phyloP scores from a whole-genome alignment of 371 early-diverging fungal genomes.

The Rhizopus sp. region DNA sequence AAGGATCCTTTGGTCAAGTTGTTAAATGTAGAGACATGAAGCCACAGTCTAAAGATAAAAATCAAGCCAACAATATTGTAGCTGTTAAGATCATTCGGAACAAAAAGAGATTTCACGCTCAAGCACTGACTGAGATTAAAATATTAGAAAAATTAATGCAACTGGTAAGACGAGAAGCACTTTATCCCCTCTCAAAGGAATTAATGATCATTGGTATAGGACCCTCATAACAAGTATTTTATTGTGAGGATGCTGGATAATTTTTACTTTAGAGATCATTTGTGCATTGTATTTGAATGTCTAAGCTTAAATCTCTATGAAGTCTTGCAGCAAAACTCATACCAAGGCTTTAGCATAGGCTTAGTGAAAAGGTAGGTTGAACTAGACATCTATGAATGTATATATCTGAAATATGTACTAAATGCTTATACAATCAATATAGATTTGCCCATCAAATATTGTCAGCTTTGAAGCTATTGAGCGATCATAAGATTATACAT shows the following conservation, averaged over 20 bases:
- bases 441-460: conserved; percentile 84
- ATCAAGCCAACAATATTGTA: conserved; percentile 51
- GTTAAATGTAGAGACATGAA: conserved; percentile 77
- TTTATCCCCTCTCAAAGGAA: no score
- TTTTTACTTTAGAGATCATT: conserved; percentile 92
- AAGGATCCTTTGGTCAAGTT: conserved; percentile 91
- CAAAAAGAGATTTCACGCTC: conserved; percentile 79
- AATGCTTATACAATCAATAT: neutral
- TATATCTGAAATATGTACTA: neutral
- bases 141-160: conserved; percentile 64
- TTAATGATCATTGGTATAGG: no score
- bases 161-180: conserved; percentile 22
- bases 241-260: conserved; percentile 86
- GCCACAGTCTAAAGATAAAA: conserved; percentile 37
- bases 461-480: conserved; percentile 71
- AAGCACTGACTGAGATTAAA: conserved; percentile 80
- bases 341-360: conserved; percentile 87
- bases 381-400: neutral
- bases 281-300: conserved; percentile 96
- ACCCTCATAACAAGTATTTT: conserved; percentile 78
- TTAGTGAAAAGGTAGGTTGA: conserved; percentile 69
- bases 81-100: conserved; percentile 89
- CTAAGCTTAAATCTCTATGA: conserved; percentile 97
- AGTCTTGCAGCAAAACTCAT: conserved; percentile 90
- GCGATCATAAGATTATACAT: conserved; percentile 80